Evolutionary conservation across 2,329 filamentous ascomycete species (phyloP).

Genomic region (Ceratocystis cacaofunesta): DNA sequence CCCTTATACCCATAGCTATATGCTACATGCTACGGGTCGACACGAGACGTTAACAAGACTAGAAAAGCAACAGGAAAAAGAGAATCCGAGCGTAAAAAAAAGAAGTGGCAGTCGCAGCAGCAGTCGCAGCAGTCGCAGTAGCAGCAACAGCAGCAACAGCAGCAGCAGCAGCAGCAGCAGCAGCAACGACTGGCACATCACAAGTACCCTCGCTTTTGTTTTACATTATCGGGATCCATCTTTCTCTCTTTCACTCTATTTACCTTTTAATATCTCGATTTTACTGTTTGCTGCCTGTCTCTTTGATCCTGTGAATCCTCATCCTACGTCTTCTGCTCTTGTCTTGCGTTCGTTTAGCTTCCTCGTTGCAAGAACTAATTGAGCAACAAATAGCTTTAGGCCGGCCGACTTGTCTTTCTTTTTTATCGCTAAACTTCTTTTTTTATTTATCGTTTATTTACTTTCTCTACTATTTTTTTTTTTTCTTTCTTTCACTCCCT

Average conservation of each 20-base stretch:
- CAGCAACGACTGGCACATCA: neutral
- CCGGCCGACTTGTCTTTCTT: constrained; percentile 1
- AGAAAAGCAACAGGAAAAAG: neutral
- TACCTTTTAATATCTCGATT: neutral
- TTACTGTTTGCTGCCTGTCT: neutral
- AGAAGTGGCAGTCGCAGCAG: neutral
- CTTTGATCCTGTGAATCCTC: neutral
- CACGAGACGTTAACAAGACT: neutral
- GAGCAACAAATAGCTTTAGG: no score
- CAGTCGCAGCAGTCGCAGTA: neutral
- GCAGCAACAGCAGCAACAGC: neutral
- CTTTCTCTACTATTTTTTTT: neutral
- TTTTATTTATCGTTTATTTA: neutral
- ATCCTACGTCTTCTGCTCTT: neutral
- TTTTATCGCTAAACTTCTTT: neutral
- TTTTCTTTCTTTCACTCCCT: neutral
- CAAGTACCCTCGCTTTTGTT: neutral
- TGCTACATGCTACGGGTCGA: neutral
- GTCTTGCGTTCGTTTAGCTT: constrained; percentile 3
- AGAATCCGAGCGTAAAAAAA: constrained; percentile 1
- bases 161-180: neutral
- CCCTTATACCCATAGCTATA: neutral
- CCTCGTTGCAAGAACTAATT: neutral
- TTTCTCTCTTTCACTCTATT: neutral
- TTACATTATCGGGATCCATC: neutral